These are phyloP conservation scores for Cutaneotrichosporon sp. DNA, from an alignment of 1,284 basidiomycete genomes.

Conservation along the genomic window DNA sequence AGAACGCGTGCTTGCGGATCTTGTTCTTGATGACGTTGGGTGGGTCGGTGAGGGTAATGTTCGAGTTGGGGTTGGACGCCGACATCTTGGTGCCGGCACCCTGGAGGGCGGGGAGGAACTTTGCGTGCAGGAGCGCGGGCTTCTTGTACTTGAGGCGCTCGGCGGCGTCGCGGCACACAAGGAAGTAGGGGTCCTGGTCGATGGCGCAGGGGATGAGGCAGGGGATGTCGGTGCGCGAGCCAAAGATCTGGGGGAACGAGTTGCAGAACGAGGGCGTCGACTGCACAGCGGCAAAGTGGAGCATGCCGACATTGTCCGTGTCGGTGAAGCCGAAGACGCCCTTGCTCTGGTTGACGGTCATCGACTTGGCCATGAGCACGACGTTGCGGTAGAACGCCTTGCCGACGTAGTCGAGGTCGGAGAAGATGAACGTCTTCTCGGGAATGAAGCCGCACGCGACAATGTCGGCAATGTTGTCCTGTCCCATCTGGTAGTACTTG, in stretches of 20 bases:
- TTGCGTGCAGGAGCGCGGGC: constrained; percentile 87
- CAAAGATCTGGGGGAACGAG: constrained; percentile 98
- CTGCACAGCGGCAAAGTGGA: constrained; percentile 97
- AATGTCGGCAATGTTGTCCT: constrained; percentile 89
- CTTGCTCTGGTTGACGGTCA: constrained; percentile 91
- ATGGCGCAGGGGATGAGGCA: constrained; percentile 98
- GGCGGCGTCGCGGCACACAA: constrained; percentile 93
- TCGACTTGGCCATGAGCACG: constrained; percentile 86
- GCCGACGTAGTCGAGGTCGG: constrained; percentile 82
- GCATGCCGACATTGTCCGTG: constrained; percentile 98
- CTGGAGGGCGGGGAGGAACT: constrained; percentile 98
- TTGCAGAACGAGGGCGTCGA: constrained; percentile 96
- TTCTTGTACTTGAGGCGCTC: constrained; percentile 94
- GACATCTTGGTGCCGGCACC: constrained; percentile 99
- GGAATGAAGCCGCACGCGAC: constrained; percentile 79
- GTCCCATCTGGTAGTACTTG: constrained; percentile 81
- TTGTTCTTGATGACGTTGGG: constrained; percentile 95
- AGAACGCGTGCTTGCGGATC: constrained; percentile 90
- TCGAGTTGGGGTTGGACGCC: constrained; percentile 84
- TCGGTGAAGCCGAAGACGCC: constrained; percentile 96
- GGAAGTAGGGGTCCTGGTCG: constrained; percentile 84
- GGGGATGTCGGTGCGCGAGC: constrained; percentile 77
- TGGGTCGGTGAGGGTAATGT: constrained; percentile 95
- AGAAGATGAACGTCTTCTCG: constrained; percentile 97
- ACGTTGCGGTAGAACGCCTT: constrained; percentile 89